Conservation (phyloP, 1,284 basidiomycete genomes). For the Singerocomus inundabilis region DNA sequence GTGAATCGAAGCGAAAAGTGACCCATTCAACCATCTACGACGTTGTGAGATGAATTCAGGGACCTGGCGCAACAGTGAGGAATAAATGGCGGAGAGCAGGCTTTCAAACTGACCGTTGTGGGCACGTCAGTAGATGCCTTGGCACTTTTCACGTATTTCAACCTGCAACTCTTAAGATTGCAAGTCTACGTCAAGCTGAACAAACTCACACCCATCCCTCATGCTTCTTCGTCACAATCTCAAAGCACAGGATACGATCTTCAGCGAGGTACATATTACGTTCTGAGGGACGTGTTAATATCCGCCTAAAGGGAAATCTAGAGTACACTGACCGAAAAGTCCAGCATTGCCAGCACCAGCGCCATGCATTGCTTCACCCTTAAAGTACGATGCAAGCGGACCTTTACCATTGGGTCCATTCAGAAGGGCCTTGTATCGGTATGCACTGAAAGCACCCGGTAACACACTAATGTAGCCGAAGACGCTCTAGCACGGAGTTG, state of each 20-base stretch:
- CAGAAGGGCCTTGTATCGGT: constrained; percentile 81
- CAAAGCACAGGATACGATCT: constrained; percentile 96
- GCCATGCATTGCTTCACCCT: constrained; percentile 86
- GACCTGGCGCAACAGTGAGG: constrained; percentile 39
- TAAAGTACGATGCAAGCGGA: constrained; percentile 89
- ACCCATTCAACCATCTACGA: constrained; percentile 89
- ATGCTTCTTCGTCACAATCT: constrained; percentile 91
- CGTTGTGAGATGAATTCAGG: constrained; percentile 91
- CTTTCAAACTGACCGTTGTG: constrained; percentile 48
- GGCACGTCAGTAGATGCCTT: constrained; percentile 89
- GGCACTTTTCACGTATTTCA: constrained; percentile 90
- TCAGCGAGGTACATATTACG: constrained; percentile 91
- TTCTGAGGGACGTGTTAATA: constrained; percentile 40
- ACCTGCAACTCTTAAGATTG: constrained; percentile 39
- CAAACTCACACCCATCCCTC: constrained; percentile 74
- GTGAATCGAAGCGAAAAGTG: constrained; percentile 83
- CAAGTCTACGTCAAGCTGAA: neutral
- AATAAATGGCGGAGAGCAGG: neutral
- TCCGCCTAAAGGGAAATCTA: neutral
- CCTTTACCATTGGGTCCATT: constrained; percentile 83
- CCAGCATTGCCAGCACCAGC: constrained; percentile 57
- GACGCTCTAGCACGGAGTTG: constrained; percentile 55
- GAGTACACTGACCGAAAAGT: constrained; percentile 53
- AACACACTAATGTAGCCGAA: constrained; percentile 91
- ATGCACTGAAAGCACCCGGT: constrained; percentile 90